Evolutionary conservation across 768 basidiomycete genomes (phyloP), one percentile per base, ranked within the genome.

Genomic region (Pulveroboletus frians): DNA sequence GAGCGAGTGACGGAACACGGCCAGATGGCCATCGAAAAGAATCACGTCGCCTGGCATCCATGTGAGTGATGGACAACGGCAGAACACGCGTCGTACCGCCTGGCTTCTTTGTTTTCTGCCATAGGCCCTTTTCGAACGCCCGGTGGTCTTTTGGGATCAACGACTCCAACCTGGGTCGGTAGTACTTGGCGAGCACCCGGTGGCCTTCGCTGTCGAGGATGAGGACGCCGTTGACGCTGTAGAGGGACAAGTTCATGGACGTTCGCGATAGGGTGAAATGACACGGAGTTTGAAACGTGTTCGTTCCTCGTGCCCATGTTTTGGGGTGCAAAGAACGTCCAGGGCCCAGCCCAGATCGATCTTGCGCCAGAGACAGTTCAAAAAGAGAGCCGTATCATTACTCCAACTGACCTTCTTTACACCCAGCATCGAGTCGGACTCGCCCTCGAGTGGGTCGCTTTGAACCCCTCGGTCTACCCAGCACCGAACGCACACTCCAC

Each of bases 181-280:
- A 98, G 75, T 98, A 98, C 68, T 98, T 98, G 27, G 95, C 89
- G 9, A 99, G 79, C 23, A 98, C 87, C 43, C 96, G 88, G 62
- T 91, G 85, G 18, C 94, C 94, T 59, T 97, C 94, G n/a, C 84
- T 75, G 76, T 99, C 96, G 59, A 97, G 84, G 62, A 97, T 83
- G 55, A 99, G 65, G 67, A 98, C 88, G 1, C 85, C 91, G 39
- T 85, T 80, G 50, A 94, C 74, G 59, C 85, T 85, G 73, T 97
- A 94, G 39, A 99, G 76, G 8, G 92, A 85, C 43, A 96, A 73
- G 65, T 95, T 96, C 84, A 68, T 68, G 17, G 30, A 17, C 20
- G 41, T 40, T 5, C 6, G 3, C 26, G 39, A 15, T 9, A 10
- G 9, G 30, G 29, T 35, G 29, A 15, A 11, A 13, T 5, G 10